Conservation (phyloP, 1,139 yeast species). For the Suhomyces bolitotheri region DNA sequence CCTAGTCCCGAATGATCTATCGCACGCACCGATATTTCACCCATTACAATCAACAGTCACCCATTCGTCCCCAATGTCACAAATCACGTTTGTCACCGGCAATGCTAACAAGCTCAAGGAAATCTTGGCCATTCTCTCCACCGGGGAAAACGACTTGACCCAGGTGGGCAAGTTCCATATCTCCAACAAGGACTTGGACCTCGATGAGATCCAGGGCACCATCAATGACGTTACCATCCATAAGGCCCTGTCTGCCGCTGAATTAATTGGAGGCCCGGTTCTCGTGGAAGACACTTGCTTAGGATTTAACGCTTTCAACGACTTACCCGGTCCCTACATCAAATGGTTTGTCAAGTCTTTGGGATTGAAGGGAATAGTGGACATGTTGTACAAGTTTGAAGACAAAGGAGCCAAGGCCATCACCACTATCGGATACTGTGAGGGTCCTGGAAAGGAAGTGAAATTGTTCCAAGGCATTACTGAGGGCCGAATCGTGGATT, state of each 20-base stretch:
- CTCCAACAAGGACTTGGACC: conserved; percentile 65
- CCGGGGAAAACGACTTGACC: conserved; percentile 14
- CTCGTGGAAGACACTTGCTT: conserved; percentile 95
- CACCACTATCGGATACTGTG: conserved; percentile 91
- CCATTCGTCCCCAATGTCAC: conserved; percentile 4
- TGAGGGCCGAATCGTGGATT: conserved; percentile 72
- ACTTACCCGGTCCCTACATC: conserved; percentile 87
- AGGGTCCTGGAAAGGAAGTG: conserved; percentile 73
- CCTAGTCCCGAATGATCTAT: no score
- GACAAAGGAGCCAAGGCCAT: conserved; percentile 86
- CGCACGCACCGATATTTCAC: conserved; percentile 1
- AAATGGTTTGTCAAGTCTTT: conserved; percentile 83
- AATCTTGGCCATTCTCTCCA: conserved; percentile 68
- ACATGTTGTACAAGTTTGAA: conserved; percentile 76
- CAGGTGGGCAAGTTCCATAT: conserved; percentile 56
- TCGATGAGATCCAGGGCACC: conserved; percentile 90
- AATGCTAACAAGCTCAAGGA: conserved; percentile 86
- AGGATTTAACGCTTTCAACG: conserved; percentile 74
- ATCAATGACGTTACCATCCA: conserved; percentile 78
- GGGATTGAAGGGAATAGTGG: conserved; percentile 73
- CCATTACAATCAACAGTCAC: no score
- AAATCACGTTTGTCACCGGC: conserved; percentile 74
- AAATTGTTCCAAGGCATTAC: conserved; percentile 83
- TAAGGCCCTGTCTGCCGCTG: conserved; percentile 80
- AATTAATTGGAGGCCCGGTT: conserved; percentile 64